Conservation (phyloP, 2,329 filamentous ascomycete species). For the Grosmannia serpens region DNA sequence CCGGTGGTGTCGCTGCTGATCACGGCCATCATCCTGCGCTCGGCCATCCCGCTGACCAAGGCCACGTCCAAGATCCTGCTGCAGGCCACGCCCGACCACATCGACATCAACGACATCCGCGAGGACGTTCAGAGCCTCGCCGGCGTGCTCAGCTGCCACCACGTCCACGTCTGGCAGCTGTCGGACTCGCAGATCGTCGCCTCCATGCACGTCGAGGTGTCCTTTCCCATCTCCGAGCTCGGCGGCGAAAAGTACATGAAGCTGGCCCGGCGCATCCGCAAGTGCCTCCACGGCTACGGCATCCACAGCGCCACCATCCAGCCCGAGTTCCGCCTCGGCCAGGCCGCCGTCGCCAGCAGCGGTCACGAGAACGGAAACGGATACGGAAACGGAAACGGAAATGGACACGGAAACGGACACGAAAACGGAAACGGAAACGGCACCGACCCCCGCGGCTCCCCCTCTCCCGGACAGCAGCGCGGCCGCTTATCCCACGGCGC, state of each 20-base stretch:
- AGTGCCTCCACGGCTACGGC: constrained; percentile 86
- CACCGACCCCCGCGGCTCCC: neutral
- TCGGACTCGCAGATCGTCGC: constrained; percentile 91
- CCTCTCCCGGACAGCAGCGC: neutral
- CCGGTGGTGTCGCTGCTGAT: constrained; percentile 90
- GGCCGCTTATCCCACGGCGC: neutral
- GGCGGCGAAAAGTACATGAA: constrained; percentile 79
- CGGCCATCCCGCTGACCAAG: constrained; percentile 66
- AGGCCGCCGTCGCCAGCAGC: constrained; percentile 13
- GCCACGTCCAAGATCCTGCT: constrained; percentile 80
- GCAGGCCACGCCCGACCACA: constrained; percentile 82
- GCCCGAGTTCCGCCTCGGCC: constrained; percentile 65
- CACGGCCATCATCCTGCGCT: constrained; percentile 64
- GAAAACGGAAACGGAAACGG: neutral
- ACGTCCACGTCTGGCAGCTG: constrained; percentile 95
- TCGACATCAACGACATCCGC: constrained; percentile 81
- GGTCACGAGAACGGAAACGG: neutral
- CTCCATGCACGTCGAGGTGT: constrained; percentile 84
- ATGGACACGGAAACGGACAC: neutral
- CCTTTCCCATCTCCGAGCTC: constrained; percentile 77
- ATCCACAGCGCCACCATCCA: constrained; percentile 98
- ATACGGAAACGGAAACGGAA: neutral
- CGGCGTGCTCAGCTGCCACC: constrained; percentile 83
- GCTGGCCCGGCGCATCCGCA: constrained; percentile 68
- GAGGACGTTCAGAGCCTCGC: constrained; percentile 79